Base-by-base conservation (phyloP, 192 early-diverging fungal genomes). In the Cetraspora pellucida region DNA sequence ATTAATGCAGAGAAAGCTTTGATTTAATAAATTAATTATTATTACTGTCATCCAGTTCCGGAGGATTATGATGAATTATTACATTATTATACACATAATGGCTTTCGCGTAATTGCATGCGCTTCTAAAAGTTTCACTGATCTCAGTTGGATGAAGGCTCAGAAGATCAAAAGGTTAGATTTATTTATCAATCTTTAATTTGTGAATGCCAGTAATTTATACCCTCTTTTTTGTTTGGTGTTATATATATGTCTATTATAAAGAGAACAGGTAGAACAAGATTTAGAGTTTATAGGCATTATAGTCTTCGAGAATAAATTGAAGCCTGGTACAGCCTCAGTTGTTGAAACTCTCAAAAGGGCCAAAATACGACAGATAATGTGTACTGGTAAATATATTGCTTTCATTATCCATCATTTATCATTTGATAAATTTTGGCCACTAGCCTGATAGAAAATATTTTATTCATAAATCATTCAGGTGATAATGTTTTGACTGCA, bases 291-390 rank as follows among this genome's bases (percentile, higher is more conserved):
- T 81, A 81, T 99, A 67, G 98, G 97, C 0, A 95, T 99, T 68
- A 89, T 99, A 55, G 88, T 99, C 27, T 99, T 99, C 89, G 98
- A 99, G 79, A 99, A 99, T 89, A 98, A 97, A 86, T 82, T 98
- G 28, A 99, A 99, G 77, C 89, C 93, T 4, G 91, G 91, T 5
- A 96, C 96, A 0, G 83, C 89, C 16, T 83, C 88, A 3, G 93
- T 96, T 3, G 85, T 99, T 10, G 85, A 90, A 43, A 90, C 89
- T 37, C 85, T 99, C 23, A 83, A 89, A 28, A 86, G 87, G 27
- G 98, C 98, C 13, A 85, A 88, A 21, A 96, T 99, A 68, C 87
- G 96, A 31, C 94, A 95, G 84, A 90, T 98, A 54, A 99, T 99
- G 98, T 98, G 97, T 78, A 98, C 98, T 0, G 95, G 90, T 86